Evolutionary conservation across 2,329 filamentous ascomycete species (phyloP).

Genomic region (Eurotiales sp.): DNA sequence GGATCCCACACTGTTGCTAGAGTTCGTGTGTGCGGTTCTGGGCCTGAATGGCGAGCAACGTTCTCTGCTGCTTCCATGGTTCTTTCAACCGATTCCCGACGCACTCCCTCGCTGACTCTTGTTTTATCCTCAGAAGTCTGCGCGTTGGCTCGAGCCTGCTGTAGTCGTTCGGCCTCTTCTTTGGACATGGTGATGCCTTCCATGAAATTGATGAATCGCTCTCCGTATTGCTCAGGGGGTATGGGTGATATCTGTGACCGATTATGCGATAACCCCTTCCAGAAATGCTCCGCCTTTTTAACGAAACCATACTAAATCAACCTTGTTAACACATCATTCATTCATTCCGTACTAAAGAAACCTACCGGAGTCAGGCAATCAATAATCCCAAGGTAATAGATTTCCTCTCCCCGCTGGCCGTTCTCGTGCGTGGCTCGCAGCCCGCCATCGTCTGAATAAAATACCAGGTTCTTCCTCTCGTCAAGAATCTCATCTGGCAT

Average conservation of each 20-base stretch:
- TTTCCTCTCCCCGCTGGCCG: constrained; percentile 77
- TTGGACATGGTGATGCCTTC: constrained; percentile 83
- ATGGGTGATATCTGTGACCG: constrained; percentile 88
- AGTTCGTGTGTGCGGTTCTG: constrained; percentile 60
- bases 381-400: constrained; percentile 98
- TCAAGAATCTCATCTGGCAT: constrained; percentile 89
- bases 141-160: constrained; percentile 27
- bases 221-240: constrained; percentile 83
- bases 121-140: constrained; percentile 26
- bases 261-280: constrained; percentile 85
- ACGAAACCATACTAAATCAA: constrained; percentile 74
- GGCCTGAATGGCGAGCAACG: constrained; percentile 57
- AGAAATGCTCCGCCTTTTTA: constrained; percentile 94
- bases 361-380: constrained; percentile 95
- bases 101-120: constrained; percentile 22
- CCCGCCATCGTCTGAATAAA: constrained; percentile 91
- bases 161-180: constrained; percentile 67
- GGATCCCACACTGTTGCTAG: constrained; percentile 57
- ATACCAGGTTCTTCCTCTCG: constrained; percentile 72
- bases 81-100: constrained; percentile 46
- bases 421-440: constrained; percentile 91
- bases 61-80: constrained; percentile 60
- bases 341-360: constrained; percentile 22
- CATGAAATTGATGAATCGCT: constrained; percentile 91
- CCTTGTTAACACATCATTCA: constrained; percentile 8